Evolutionary conservation across 1,284 basidiomycete species (phyloP), one percentile per base, ranked within the genome.

Genomic region (Apiotrichum akiyoshidainum): DNA sequence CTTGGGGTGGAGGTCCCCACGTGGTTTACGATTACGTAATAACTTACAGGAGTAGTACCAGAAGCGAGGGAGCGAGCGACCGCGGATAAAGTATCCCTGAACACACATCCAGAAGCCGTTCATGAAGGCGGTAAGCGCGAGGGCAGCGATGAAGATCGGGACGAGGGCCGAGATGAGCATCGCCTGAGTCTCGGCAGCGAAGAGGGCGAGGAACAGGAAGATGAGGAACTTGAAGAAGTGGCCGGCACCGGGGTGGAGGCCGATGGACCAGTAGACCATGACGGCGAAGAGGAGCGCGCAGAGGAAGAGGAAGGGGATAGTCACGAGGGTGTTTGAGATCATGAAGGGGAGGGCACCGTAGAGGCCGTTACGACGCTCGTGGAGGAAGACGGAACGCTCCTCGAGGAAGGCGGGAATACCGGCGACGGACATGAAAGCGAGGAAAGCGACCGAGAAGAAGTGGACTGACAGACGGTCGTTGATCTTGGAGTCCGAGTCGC

Each of bases 91-190:
- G 58, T 61, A 65, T 10, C 67, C 67, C 48, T 67, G 66, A 37
- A 79, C 76, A 58, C 72, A 75, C 84, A 86, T 86, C 84, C 83
- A 86, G 60, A 86, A 82, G 0, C 85, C 85, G 65, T 86, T 86
- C 41, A 82, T 60, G 67, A 86, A 86, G 5, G 69, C 69, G 14
- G 79, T 73, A 4, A 86, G 76, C 0, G 85, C 85, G 3, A 87
- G 77, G 1, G 85, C 81, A 0, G 84, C 84, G 40, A 86, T 82
- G 61, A 86, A 86, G 52, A 85, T 81, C 0, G 85, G 85, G 1
- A 86, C 57, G 13, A 81, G 50, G 0, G 83, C 78, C 0, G 84
- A 81, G 48, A 87, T 72, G 22, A 86, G 70, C 21, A 83, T 45
- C 68, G 10, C 77, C 65, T 85, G 84, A 26, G 80, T 80, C 67